Evolutionary conservation across 768 basidiomycete species (phyloP), one percentile per base, ranked within the genome.

Genomic region (Cubamyces lactineus): DNA sequence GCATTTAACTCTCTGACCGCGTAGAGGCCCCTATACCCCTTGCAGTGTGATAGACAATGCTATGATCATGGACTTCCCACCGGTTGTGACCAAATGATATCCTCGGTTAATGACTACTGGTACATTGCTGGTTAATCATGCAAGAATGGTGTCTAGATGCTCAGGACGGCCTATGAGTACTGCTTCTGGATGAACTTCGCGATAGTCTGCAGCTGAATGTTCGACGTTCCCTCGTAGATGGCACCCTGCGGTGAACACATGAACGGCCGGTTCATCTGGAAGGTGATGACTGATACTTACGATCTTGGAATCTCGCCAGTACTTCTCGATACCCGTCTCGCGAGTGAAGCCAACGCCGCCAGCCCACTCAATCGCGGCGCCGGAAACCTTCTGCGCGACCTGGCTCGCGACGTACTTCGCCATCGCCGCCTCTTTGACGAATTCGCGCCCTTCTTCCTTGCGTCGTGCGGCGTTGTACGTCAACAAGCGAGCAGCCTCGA

Each of bases 161-260:
- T 38, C 16, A 26, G 6, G 24, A 19, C 15, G 9, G 41, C 46
- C 28, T 58, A 91, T 69, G 91, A 88, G 68, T 93, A 86, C 71
- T 94, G 82, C 76, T 92, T 92, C 74, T 94, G 91, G 57, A 96
- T 84, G 64, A 90, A 86, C 76, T 90, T 96, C 5, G 95, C 92
- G 69, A 99, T 97, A 0, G 97, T 99, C 75, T 96, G 89, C 38
- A 98, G 79, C 74, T 98, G 97, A 61, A 99, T 98, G 73, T 98
- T 99, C n/a, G 91, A 94, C 46, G 96, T 98, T 41, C 96, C 94
- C 70, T 95, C 93, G 68, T 94, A 94, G 54, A 94, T 94, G 2
- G 92, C 91, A 26, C 93, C 92, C 91, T 94, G 60, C 19, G 57
- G 57, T 21, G 53, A 12, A 5, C 57, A 7, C 41, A 41, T 43